These are phyloP conservation scores for Pisolithus orientalis DNA, from an alignment of 768 basidiomycete species.

Conservation along the genomic window DNA sequence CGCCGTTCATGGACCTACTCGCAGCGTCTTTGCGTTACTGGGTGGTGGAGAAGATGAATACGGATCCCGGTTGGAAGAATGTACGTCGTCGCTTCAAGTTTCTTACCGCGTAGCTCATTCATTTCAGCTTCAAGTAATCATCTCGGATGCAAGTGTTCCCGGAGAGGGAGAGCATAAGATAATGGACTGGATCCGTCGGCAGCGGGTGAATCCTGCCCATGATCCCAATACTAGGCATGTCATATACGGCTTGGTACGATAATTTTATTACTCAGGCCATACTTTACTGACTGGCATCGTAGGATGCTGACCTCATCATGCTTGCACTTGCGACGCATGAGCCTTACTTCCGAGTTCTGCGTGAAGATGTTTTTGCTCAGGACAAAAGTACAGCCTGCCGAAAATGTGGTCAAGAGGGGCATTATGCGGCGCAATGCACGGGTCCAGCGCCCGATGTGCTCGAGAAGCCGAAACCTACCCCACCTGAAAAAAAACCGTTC, in stretches of 20 bases:
- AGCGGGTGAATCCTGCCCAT: constrained; percentile 80
- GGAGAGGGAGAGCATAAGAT: constrained; percentile 99
- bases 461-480: constrained; percentile 37
- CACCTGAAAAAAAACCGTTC: constrained; percentile 80
- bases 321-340: constrained; percentile 96
- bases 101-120: background rate
- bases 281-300: constrained; percentile 8
- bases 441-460: constrained; percentile 63
- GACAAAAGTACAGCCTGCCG: constrained; percentile 77
- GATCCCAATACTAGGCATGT: constrained; percentile 95
- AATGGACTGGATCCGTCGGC: constrained; percentile 95
- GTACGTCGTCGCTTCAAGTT: constrained; percentile 36
- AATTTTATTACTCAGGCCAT: background rate
- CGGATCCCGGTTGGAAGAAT: constrained; percentile 93
- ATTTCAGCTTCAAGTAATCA: constrained; percentile 82
- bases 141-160: constrained; percentile 95
- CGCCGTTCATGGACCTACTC: constrained; percentile 95
- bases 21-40: constrained; percentile 89
- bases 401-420: constrained; percentile 91
- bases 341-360: constrained; percentile 93
- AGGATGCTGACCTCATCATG: constrained; percentile 99
- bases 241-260: constrained; percentile 88
- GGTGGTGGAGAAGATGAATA: constrained; percentile 93
- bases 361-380: constrained; percentile 96
- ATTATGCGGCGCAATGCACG: constrained; percentile 93